Conservation (phyloP, 495 filamentous ascomycete genomes). For the Haplographium delicatum region DNA sequence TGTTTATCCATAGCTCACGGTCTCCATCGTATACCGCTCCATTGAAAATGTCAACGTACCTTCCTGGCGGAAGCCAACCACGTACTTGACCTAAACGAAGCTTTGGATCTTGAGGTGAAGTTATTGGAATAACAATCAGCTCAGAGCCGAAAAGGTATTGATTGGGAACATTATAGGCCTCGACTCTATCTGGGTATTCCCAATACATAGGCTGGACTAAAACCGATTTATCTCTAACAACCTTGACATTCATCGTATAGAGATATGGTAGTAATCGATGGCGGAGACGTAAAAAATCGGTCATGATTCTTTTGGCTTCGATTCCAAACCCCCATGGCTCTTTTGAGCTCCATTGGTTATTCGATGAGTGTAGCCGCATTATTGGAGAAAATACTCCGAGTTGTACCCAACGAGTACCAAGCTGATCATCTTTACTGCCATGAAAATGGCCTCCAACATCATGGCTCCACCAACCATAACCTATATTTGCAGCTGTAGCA, state of each 20-base stretch:
- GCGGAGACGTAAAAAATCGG: slow-evolving; percentile 41
- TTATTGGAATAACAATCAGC: slow-evolving; percentile 49
- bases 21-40: slow-evolving; percentile 48
- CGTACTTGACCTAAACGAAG: slow-evolving; percentile 35
- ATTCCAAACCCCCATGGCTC: slow-evolving; percentile 49
- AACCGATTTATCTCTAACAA: slow-evolving; percentile 31
- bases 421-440: slow-evolving; percentile 46
- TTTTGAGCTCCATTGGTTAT: slow-evolving; percentile 45
- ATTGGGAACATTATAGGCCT: no score
- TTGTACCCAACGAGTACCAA: slow-evolving; percentile 53
- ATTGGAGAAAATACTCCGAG: slow-evolving; percentile 54
- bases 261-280: slow-evolving; percentile 53
- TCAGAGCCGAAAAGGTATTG: no score
- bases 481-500: slow-evolving; percentile 56
- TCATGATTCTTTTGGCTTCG: slow-evolving; percentile 38
- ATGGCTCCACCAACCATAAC: slow-evolving; percentile 61
- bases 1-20: slow-evolving; percentile 40
- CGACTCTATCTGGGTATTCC: slow-evolving; percentile 45
- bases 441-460: slow-evolving; percentile 54
- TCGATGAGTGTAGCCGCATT: slow-evolving; percentile 50
- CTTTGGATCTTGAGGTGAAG: slow-evolving; percentile 33
- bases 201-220: slow-evolving; percentile 57
- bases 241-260: slow-evolving; percentile 50
- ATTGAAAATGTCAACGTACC: slow-evolving; percentile 47
- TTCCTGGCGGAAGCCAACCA: slow-evolving; percentile 46